Percentiles rank a stretch among this genome's conserved stretches.
These are phyloP conservation scores for Groenewaldozyma sp. DNA, from an alignment of 1,139 yeast species.

Conservation along the genomic window DNA sequence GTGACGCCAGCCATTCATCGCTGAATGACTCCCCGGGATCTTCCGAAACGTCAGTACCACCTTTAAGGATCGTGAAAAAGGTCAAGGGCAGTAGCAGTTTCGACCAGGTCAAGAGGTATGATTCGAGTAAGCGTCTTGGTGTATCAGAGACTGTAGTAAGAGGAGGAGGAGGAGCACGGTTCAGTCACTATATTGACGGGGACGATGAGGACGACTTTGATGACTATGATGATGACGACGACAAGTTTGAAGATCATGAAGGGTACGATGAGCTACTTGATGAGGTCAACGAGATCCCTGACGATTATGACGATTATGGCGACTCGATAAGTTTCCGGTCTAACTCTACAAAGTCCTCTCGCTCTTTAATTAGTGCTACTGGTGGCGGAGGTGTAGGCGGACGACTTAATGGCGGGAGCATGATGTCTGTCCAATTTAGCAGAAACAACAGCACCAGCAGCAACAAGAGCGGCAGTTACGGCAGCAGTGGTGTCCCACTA, in stretches of 20 bases:
- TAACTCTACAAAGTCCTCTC: constrained; percentile 8
- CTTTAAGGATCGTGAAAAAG: neutral
- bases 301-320: constrained; percentile 15
- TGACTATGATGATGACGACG: constrained; percentile 9
- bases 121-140: constrained; percentile 3
- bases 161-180: no score
- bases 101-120: neutral
- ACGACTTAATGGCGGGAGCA: neutral
- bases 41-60: neutral
- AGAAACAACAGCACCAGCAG: constrained; percentile 8
- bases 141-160: neutral
- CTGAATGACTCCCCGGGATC: neutral
- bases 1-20: neutral
- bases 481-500: constrained; percentile 6
- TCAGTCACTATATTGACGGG: no score
- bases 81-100: no score
- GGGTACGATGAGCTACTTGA: constrained; percentile 20
- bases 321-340: constrained; percentile 12
- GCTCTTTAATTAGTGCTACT: constrained; percentile 1
- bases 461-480: no score
- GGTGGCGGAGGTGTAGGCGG: neutral
- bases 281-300: constrained; percentile 23
- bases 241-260: constrained; percentile 14
- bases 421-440: constrained; percentile 7
- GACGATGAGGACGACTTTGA: no score